Evolutionary conservation across 1,284 basidiomycete genomes (phyloP), one percentile per base, ranked within the genome.

Genomic region (Phellinidium pouzarii): DNA sequence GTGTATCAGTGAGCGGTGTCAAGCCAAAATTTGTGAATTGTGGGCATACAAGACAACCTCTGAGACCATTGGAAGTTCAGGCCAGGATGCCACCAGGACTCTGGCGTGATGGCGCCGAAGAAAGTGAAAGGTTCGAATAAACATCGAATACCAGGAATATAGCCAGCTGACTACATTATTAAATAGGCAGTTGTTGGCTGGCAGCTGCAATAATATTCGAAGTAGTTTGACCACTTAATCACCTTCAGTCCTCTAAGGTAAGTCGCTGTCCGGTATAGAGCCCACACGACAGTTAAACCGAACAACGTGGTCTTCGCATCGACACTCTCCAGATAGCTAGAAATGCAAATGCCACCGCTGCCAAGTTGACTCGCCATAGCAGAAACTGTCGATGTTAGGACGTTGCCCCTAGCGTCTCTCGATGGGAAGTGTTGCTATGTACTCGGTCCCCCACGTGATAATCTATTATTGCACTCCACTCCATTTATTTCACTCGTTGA

Each of bases 31-130:
- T 48, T 25, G 46, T 52, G 17, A 22, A 53, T 26, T n/a, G 25
- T 46, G 27, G 41, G 54, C 56, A 17, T 60, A 66, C 68, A 61
- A 9, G 59, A 62, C 36, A 61, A 56, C 37, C 72, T 64, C 66
- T 69, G 68, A 17, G 55, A 53, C 74, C 74, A 77, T 4, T 64
- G 53, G 51, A 70, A 71, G 50, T 58, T 44, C 27, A 65, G 36
- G 25, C 71, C 65, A 9, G 69, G 68, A 53, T 76, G 75, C 76
- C 76, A 77, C 65, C 66, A 72, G 11, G 62, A 66, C 19, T 67
- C 68, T 26, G 73, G 74, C 1, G 75, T 31, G 4, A 71, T 3
- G 0, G 65, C 60, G 14, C 69, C 73, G 4, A 68, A 63, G 19
- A 71, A 5, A 9, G 57, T 61, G 9, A 76, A 51, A 4, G 76